Evolutionary conservation across 176 grass and related monocot genomes (phyloP).

Genomic region (Carex kokanica): DNA sequence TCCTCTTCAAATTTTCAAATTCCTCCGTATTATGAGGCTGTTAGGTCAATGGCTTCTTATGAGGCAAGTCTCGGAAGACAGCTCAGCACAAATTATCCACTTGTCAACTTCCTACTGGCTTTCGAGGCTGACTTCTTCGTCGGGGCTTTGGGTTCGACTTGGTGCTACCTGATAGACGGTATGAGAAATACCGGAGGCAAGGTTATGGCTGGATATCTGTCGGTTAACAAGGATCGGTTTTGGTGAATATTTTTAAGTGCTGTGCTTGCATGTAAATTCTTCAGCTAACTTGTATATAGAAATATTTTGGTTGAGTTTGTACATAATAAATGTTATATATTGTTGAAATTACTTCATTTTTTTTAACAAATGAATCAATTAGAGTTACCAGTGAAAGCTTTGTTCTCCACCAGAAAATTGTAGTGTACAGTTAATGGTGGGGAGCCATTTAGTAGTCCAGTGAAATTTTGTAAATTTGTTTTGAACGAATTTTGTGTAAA

Average conservation of each 20-base stretch:
- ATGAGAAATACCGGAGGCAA: constrained; percentile 60
- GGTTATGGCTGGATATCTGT: constrained; percentile 61
- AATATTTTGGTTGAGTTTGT: neutral
- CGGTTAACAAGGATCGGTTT: constrained; percentile 71
- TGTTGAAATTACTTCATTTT: neutral
- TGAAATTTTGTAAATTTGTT: neutral
- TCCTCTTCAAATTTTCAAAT: no score
- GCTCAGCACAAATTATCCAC: constrained; percentile 55
- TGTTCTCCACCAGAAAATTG: neutral
- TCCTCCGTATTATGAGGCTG: no score
- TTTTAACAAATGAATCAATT: neutral
- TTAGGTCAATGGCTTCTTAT: constrained; percentile 41
- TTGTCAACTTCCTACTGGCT: constrained; percentile 64
- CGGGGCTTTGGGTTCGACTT: constrained; percentile 65
- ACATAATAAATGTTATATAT: no score
- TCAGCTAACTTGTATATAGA: constrained; percentile 7
- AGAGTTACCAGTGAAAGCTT: neutral
- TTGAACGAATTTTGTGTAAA: neutral
- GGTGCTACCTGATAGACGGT: constrained; percentile 67
- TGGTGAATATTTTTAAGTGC: constrained; percentile 32
- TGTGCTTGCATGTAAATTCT: neutral
- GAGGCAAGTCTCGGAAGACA: constrained; percentile 50
- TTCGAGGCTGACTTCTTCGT: constrained; percentile 57
- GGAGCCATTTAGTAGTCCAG: neutral
- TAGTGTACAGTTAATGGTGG: neutral